Base-by-base conservation (phyloP, 805 yeast species). In the Metschnikowia aberdeeniae region DNA sequence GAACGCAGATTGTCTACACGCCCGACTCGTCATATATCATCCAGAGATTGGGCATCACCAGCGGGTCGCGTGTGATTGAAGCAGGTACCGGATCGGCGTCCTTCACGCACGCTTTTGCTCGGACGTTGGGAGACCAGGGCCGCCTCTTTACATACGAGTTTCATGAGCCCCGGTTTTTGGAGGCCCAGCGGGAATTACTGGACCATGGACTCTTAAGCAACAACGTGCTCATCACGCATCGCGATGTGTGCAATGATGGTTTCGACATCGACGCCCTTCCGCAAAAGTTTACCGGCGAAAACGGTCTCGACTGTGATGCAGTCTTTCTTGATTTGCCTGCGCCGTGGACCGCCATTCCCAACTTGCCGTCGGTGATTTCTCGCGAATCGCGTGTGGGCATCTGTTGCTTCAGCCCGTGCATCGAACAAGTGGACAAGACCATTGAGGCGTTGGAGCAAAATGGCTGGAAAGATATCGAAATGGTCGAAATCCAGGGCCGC, bases 31-130 rank as follows among this genome's bases (percentile, higher is more conserved):
- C 95, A 26, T 93, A 88, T 58, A 89, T 93, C 44, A 78, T 87
- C 51, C 96, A 92, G 62, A 70, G 96, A 56, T 68, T 93, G 51
- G 76, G 80, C 36, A 82, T 93, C 44, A 72, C 78, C 14, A 80
- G 87, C 11, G 90, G 92, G 1, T 76, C 89, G 0, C 68, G 80
- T 47, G 95, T 93, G 10, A 84, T 93, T 38, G 99, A 93, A 67
- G 96, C 98, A 0, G 99, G 99, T 31, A 93, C 99, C 0, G 99
- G 99, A 0, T 86, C 96, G 6, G 99, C 95, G 0, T 89, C 97
- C 1, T 88, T 93, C 59, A 86, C 96, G 3, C 99, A 93, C 66
- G 84, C 96, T 0, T 80, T 93, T 62, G 85, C 95, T 1, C 77
- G 99, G 57, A 80, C 93, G 0, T 82, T 86, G 2, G 80, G 79